phyloP scores from a whole-genome alignment of 331 rosid genomes.

The Acacia pycnantha region DNA sequence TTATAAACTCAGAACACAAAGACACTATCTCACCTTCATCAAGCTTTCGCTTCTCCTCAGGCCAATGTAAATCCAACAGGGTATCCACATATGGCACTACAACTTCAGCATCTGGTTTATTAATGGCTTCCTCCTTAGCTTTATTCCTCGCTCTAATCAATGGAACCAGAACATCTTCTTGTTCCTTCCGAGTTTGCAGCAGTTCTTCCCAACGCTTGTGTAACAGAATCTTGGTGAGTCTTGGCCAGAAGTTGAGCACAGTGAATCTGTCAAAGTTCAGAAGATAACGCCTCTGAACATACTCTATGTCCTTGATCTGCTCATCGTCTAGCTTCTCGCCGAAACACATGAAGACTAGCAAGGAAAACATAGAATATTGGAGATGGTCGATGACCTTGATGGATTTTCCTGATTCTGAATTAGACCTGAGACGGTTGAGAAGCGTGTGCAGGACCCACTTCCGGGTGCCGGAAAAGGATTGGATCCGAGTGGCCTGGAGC shows the following conservation, averaged over 20 bases:
- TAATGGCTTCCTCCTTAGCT: background rate
- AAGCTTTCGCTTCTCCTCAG: constrained; percentile 3
- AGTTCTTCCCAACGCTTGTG: background rate
- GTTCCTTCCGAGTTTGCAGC: background rate
- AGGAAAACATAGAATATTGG: background rate
- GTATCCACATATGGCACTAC: constrained; percentile 3
- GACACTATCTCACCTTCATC: background rate
- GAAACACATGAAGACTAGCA: background rate
- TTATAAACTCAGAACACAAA: constrained; percentile 4
- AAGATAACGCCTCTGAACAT: background rate
- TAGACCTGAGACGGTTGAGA: background rate
- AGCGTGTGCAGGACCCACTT: background rate
- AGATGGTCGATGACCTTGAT: background rate
- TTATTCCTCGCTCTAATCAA: background rate
- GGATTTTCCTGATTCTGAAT: background rate
- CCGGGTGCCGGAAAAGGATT: background rate
- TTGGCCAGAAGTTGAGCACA: background rate
- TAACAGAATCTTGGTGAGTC: background rate
- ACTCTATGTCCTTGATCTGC: background rate
- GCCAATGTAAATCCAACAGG: constrained; percentile 5
- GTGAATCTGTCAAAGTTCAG: background rate
- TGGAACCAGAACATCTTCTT: background rate
- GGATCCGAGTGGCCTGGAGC: background rate
- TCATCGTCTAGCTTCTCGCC: background rate
- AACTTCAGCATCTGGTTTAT: background rate